Evolutionary conservation across 768 basidiomycete genomes (phyloP), one percentile per base, ranked within the genome.

Genomic region (Bullera alba): DNA sequence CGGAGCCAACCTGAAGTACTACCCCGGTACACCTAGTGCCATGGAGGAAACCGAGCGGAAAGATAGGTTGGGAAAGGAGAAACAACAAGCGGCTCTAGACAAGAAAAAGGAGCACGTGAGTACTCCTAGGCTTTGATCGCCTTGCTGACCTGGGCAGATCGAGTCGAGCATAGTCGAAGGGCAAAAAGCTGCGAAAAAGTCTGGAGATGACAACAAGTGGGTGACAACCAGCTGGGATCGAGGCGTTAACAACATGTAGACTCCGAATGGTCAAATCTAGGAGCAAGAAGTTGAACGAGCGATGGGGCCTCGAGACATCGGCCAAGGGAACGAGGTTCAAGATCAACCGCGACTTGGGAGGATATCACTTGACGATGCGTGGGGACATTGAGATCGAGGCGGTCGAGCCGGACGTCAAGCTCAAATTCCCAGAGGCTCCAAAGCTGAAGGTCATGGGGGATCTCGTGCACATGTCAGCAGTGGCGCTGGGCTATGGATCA

Each of bases 201-300:
- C 57, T 5, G 58, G 60, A 5, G 65, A 67, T 51, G 65, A 67
- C 19, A 83, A 83, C 54, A 76, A 79, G 39, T 55, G 15, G 34
- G 56, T 51, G 5, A 1, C 25, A 7, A 27, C 10, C 7, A 21
- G 12, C 37, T 12, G 37, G 8, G 10, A 21, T 8, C 8, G 37
- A 10, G 10, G 8, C 10, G n/a, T 2, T 3, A 29, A 10, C 5
- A 12, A 10, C 19, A 15, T 3, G 1, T 22, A 62, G 56, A 21
- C 63, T 70, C 19, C 61, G 73, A 3, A 76, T 77, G 74, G 83
- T 79, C 2, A 78, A 79, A 7, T 79, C 78, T 17, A 72, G 83
- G 7, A 79, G 80, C 63, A 83, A 82, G 71, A 82, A 82, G 71
- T 71, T 78, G 5, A 75, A 77, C 36, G 75, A 76, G 5, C 60